These are phyloP conservation scores for Fonsecaea erecta DNA, from an alignment of 2,329 filamentous ascomycete species.

Conservation along the genomic window DNA sequence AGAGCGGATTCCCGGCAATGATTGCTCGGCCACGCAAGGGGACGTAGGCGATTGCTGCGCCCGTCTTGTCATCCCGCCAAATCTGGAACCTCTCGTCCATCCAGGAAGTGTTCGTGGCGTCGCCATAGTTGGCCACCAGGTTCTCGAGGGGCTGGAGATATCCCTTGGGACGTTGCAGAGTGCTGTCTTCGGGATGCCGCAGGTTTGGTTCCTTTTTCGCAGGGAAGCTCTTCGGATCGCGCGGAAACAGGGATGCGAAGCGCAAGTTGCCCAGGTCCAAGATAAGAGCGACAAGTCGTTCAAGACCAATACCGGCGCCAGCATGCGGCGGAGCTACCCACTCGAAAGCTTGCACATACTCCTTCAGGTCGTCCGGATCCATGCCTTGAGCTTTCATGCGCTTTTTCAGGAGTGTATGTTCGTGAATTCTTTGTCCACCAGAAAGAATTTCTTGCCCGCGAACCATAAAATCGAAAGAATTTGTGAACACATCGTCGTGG, in stretches of 20 bases:
- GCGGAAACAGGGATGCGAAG: constrained; percentile 76
- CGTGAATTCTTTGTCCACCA: constrained; percentile 82
- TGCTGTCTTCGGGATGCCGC: constrained; percentile 76
- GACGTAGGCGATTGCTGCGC: constrained; percentile 77
- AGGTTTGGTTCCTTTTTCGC: constrained; percentile 55
- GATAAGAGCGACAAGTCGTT: constrained; percentile 77
- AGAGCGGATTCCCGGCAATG: constrained; percentile 77
- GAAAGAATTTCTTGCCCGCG: constrained; percentile 82
- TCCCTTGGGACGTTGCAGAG: constrained; percentile 60
- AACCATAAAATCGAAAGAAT: constrained; percentile 86
- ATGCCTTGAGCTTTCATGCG: constrained; percentile 73
- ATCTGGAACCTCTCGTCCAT: constrained; percentile 79
- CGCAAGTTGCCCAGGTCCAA: constrained; percentile 78
- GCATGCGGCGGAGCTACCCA: constrained; percentile 79
- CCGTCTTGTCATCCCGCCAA: constrained; percentile 73
- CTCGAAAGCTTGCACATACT: constrained; percentile 78
- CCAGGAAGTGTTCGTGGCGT: constrained; percentile 85
- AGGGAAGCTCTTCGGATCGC: constrained; percentile 78
- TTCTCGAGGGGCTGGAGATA: constrained; percentile 64
- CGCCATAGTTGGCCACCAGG: constrained; percentile 84
- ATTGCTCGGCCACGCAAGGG: constrained; percentile 73
- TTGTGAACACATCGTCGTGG: constrained; percentile 68
- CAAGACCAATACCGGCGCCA: constrained; percentile 78
- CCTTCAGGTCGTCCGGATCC: constrained; percentile 71
- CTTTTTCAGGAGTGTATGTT: constrained; percentile 67